Conservation (phyloP, 2,329 filamentous ascomycete species). For the Aschersonia sp. region DNA sequence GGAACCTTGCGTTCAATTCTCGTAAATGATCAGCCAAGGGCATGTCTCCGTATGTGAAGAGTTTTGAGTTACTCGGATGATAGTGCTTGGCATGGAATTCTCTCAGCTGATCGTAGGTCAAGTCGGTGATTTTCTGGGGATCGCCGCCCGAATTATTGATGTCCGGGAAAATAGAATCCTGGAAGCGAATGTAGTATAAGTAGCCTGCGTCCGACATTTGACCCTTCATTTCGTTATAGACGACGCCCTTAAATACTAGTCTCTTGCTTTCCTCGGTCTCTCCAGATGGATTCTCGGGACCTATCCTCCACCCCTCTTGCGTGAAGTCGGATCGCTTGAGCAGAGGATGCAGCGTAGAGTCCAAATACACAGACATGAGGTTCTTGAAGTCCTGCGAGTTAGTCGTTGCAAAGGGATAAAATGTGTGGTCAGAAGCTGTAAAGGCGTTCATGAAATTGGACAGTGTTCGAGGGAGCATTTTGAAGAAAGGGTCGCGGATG, state of each 20-base stretch:
- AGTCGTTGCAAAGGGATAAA: constrained; percentile 94
- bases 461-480: constrained; percentile 96
- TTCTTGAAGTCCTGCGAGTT: constrained; percentile 94
- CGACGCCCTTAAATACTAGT: constrained; percentile 90
- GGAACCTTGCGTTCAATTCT: constrained; percentile 63
- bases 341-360: constrained; percentile 81
- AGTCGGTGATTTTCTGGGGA: constrained; percentile 86
- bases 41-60: constrained; percentile 93
- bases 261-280: constrained; percentile 44
- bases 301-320: constrained; percentile 94
- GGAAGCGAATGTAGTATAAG: constrained; percentile 87
- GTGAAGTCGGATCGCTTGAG: constrained; percentile 85
- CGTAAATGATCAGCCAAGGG: constrained; percentile 67
- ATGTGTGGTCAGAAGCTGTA: constrained; percentile 90
- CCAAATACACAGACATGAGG: constrained; percentile 89
- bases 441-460: constrained; percentile 99
- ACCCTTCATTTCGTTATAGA: constrained; percentile 99
- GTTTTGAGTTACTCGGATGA: constrained; percentile 92
- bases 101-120: constrained; percentile 81
- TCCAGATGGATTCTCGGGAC: constrained; percentile 71
- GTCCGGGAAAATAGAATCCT: constrained; percentile 84
- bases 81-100: constrained; percentile 88
- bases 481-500: constrained; percentile 98
- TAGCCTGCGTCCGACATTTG: constrained; percentile 98
- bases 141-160: constrained; percentile 97